Conservation (phyloP, 345 rosid genomes). For the Carallia brachiata region DNA sequence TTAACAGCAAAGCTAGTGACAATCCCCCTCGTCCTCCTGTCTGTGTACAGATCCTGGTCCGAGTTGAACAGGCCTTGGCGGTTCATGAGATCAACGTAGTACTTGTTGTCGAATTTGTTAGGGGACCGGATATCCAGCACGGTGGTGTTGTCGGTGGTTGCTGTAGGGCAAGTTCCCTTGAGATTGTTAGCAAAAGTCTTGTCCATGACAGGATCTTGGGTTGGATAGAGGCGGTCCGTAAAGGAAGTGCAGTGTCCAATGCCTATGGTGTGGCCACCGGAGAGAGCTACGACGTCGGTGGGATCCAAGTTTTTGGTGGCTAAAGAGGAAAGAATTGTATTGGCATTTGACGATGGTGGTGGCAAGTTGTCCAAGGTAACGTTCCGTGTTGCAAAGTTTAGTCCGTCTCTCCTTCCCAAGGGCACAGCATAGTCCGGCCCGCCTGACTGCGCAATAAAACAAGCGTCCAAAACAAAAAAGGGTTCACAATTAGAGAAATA, state of each 20-base stretch:
- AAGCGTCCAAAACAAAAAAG: conserved; percentile 22
- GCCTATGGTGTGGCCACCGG: conserved; percentile 92
- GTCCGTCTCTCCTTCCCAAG: conserved; percentile 68
- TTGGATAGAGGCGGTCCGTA: conserved; percentile 63
- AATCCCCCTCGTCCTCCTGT: conserved; percentile 51
- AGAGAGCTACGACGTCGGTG: conserved; percentile 77
- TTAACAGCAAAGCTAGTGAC: conserved; percentile 61
- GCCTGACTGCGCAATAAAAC: conserved; percentile 53
- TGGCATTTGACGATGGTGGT: conserved; percentile 42
- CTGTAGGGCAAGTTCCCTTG: conserved; percentile 51
- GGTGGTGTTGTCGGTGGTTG: conserved; percentile 39
- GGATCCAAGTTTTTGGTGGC: conserved; percentile 48
- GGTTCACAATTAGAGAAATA: no score
- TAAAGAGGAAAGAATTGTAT: conserved; percentile 38
- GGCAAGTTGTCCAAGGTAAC: conserved; percentile 64
- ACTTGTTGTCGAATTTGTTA: conserved; percentile 73
- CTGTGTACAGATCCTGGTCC: conserved; percentile 74
- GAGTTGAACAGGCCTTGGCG: conserved; percentile 83
- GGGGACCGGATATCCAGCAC: conserved; percentile 63
- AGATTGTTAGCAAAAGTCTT: conserved; percentile 57
- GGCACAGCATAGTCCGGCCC: conserved; percentile 75
- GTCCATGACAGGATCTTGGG: conserved; percentile 74
- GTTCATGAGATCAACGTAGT: conserved; percentile 74
- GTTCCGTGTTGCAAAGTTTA: conserved; percentile 43
- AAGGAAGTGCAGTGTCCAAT: conserved; percentile 62